These are phyloP conservation scores for Penicillium salamii DNA, from an alignment of 495 filamentous ascomycete genomes.

Conservation along the genomic window DNA sequence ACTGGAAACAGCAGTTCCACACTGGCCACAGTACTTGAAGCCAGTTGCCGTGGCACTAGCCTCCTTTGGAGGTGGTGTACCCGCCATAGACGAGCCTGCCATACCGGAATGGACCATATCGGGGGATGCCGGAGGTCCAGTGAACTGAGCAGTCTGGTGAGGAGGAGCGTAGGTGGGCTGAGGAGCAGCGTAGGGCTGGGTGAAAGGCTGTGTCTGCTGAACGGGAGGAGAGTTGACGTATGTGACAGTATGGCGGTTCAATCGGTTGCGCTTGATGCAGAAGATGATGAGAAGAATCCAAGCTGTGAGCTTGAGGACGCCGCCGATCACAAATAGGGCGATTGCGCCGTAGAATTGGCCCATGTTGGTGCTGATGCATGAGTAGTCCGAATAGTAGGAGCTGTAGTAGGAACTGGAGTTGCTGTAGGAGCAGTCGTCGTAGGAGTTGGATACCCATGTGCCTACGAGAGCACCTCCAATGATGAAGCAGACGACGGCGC, in stretches of 20 bases:
- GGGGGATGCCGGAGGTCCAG: slow-evolving; percentile 8
- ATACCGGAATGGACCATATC: slow-evolving; percentile 5
- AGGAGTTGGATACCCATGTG: slow-evolving; percentile 7
- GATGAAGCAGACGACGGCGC: slow-evolving; percentile 19
- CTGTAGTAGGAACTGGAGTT: slow-evolving; percentile 4
- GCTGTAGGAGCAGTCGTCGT: slow-evolving; percentile 4
- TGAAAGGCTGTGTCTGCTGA: slow-evolving; percentile 3
- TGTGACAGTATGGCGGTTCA: slow-evolving; percentile 6
- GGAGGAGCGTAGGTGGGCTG: slow-evolving; percentile 12
- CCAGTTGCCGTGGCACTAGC: slow-evolving; percentile 5
- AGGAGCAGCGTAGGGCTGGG: slow-evolving; percentile 10
- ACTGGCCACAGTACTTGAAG: slow-evolving; percentile 15
- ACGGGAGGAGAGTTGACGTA: slow-evolving; percentile 12
- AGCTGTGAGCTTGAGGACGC: slow-evolving; percentile 15
- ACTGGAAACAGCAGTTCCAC: slow-evolving; percentile 11
- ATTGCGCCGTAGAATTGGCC: slow-evolving; percentile 18
- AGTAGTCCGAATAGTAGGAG: slow-evolving; percentile 3
- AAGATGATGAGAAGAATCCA: slow-evolving; percentile 23
- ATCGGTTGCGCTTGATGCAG: slow-evolving; percentile 18
- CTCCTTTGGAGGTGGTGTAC: slow-evolving; percentile 17
- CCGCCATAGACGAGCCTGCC: not conserved
- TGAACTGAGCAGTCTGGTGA: slow-evolving; percentile 7
- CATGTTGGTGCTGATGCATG: slow-evolving; percentile 4
- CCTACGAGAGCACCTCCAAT: slow-evolving; percentile 22
- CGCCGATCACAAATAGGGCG: slow-evolving; percentile 16